Conservation (phyloP, 208 protist genomes). For the Trypanosoma platydactyli region DNA sequence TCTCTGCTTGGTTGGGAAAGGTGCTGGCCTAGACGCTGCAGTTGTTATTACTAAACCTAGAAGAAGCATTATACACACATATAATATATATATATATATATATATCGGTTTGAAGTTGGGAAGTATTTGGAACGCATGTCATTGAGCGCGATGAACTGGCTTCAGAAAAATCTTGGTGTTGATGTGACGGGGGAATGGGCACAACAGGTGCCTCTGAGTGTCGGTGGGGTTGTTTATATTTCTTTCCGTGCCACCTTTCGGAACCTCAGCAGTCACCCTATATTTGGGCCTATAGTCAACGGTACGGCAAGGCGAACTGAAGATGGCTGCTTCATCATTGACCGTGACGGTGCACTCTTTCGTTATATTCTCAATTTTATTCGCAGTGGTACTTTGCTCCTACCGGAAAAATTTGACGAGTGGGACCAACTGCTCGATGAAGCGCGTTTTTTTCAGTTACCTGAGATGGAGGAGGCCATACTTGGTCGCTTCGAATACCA, state of each 20-base stretch:
- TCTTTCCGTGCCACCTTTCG: constrained; percentile 43
- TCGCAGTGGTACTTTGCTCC: constrained; percentile 40
- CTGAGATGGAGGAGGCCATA: constrained; percentile 39
- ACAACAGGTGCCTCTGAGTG: constrained; percentile 54
- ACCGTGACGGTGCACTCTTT: constrained; percentile 63
- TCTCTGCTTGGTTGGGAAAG: constrained; percentile 5
- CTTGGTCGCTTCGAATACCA: constrained; percentile 63
- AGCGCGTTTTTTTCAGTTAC: constrained; percentile 43
- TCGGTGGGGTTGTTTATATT: constrained; percentile 60
- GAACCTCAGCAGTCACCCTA: constrained; percentile 27
- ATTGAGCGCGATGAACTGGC: constrained; percentile 36
- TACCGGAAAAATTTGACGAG: constrained; percentile 60
- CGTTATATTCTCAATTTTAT: constrained; percentile 67
- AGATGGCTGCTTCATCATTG: constrained; percentile 65
- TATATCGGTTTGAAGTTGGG: too few species aligned
- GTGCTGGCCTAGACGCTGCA: too few species aligned
- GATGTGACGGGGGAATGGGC: constrained; percentile 50
- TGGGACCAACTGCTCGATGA: constrained; percentile 71
- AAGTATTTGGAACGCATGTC: constrained; percentile 26
- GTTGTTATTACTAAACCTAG: too few species aligned
- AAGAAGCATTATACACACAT: too few species aligned
- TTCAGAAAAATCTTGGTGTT: constrained; percentile 32
- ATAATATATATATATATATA: too few species aligned
- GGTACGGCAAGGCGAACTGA: constrained; percentile 38
- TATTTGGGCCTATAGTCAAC: constrained; percentile 63